Percentiles rank a stretch among this genome's conserved stretches.
Evolutionary conservation across 164 flowering plant species (phyloP).

Genomic region (Macadamia integrifolia): DNA sequence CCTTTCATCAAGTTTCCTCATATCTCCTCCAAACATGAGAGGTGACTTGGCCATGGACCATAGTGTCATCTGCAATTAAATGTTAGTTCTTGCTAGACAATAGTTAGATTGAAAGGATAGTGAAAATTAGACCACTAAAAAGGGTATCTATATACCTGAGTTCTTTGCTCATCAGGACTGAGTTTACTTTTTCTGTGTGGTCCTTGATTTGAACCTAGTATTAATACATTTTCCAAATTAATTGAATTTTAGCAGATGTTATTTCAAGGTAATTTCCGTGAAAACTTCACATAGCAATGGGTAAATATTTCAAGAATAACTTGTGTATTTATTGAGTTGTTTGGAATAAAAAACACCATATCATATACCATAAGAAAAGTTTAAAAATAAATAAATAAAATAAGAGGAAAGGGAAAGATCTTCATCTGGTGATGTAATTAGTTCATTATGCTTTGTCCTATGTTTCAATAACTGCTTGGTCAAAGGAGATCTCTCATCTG

Average conservation of each 20-base stretch:
- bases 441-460: not conserved
- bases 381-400: no score
- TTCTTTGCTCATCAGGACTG: slow-evolving; percentile 56
- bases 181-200: slow-evolving; percentile 69
- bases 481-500: no score
- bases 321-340: no score
- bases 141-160: slow-evolving; percentile 45
- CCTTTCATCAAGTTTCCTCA: slow-evolving; percentile 55
- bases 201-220: slow-evolving; percentile 62
- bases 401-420: no score
- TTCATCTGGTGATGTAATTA: not conserved
- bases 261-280: not conserved
- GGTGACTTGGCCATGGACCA: slow-evolving; percentile 96
- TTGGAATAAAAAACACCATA: not conserved
- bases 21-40: slow-evolving; percentile 93
- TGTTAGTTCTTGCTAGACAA: not conserved
- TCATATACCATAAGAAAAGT: not conserved
- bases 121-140: not conserved
- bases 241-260: not conserved
- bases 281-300: not conserved
- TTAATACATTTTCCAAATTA: slow-evolving; percentile 3
- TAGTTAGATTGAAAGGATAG: not conserved
- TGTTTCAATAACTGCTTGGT: not conserved
- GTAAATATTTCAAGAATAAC: no score
- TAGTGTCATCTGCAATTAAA: slow-evolving; percentile 63